These are phyloP conservation scores for Zoysia japonica DNA, from an alignment of 176 grass and related monocot genomes.

Conservation along the genomic window DNA sequence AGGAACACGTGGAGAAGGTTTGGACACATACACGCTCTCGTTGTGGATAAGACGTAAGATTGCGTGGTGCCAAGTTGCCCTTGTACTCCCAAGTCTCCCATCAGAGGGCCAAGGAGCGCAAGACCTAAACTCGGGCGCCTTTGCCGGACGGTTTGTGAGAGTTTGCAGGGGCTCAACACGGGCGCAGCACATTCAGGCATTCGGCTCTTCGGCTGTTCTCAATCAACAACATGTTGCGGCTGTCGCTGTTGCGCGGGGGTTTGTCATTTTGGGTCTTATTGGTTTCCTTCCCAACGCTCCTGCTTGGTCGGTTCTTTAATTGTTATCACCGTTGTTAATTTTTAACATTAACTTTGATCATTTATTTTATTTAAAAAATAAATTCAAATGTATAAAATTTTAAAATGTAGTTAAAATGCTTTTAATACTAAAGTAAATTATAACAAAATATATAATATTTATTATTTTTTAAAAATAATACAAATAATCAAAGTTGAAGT, in stretches of 20 bases:
- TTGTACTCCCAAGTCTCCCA: neutral
- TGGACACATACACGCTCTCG: conserved; percentile 27
- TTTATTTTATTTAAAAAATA: no score
- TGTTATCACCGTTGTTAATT: neutral
- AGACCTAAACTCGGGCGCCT: neutral
- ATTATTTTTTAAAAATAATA: no score
- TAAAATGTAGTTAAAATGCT: no score
- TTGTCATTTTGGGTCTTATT: neutral
- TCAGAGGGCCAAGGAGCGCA: conserved; percentile 5
- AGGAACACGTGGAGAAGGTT: conserved; percentile 42
- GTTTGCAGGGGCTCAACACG: conserved; percentile 52
- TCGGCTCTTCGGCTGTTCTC: conserved; percentile 20
- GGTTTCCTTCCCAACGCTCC: neutral
- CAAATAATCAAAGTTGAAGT: no score
- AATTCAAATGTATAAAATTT: no score
- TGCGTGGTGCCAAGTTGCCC: conserved; percentile 43
- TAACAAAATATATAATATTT: no score
- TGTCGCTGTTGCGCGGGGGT: conserved; percentile 12
- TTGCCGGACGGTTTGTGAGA: conserved; percentile 32
- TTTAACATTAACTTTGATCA: no score
- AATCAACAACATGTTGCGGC: neutral
- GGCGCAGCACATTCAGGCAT: conserved; percentile 52
- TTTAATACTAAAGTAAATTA: no score
- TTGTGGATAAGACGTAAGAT: conserved; percentile 52
- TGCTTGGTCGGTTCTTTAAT: neutral